Evolutionary conservation across 305 asterid genomes (phyloP).

Genomic region (Fraxinus paxiana): DNA sequence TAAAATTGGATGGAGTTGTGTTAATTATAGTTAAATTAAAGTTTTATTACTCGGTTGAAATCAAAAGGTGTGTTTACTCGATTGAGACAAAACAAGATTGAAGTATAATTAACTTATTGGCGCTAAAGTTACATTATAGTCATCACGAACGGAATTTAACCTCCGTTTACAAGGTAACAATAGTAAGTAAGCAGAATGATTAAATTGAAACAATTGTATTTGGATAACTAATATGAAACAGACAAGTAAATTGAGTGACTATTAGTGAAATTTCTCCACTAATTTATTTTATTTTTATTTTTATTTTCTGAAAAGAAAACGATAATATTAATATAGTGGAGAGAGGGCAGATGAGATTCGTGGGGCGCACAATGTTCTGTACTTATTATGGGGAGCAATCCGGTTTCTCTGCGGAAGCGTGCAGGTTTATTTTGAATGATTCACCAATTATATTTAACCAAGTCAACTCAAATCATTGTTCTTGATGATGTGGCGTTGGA

Average conservation of each 20-base stretch:
- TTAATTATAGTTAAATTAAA: too few species aligned
- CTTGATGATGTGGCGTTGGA: neutral
- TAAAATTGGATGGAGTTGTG: neutral
- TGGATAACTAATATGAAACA: neutral
- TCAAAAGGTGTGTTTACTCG: neutral
- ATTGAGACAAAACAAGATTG: neutral
- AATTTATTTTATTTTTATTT: neutral
- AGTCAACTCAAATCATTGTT: neutral
- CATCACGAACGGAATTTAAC: neutral
- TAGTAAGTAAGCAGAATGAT: neutral
- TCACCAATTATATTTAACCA: conserved; percentile 14
- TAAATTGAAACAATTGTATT: neutral
- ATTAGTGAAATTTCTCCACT: neutral
- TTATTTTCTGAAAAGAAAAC: neutral
- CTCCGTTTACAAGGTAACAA: neutral
- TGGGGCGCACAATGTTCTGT: conserved; percentile 24
- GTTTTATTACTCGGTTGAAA: neutral
- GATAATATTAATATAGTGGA: neutral
- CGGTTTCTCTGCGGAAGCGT: neutral
- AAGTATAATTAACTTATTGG: too few species aligned
- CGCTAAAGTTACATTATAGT: neutral
- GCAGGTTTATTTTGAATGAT: neutral
- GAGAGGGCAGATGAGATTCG: conserved; percentile 26
- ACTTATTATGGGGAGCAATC: neutral
- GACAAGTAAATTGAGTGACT: neutral